Evolutionary conservation across 257 asterid species (phyloP).

Genomic region (Solanum lycopersicoides): DNA sequence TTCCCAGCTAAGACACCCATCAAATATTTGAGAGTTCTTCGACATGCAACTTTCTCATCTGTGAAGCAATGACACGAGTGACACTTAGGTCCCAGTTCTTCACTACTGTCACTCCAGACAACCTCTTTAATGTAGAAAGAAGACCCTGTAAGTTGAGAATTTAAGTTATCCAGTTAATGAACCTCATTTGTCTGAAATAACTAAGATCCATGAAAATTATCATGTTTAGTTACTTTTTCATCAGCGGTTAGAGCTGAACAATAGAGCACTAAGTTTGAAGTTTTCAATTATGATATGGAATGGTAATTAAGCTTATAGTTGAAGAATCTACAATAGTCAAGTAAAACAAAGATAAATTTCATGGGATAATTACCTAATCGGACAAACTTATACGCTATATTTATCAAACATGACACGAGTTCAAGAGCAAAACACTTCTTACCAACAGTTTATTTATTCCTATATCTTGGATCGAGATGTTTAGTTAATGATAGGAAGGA

Average conservation of each 20-base stretch:
- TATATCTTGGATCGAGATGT: background rate
- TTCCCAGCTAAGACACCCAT: slow-evolving; percentile 91
- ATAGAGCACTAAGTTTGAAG: slow-evolving; percentile 38
- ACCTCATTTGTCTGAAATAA: background rate
- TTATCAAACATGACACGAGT: background rate
- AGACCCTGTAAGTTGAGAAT: slow-evolving; percentile 34
- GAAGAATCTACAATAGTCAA: background rate
- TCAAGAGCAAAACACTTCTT: background rate
- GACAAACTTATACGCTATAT: too few species aligned
- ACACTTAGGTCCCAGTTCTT: slow-evolving; percentile 73
- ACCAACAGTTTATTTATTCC: background rate
- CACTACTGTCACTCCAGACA: slow-evolving; percentile 38
- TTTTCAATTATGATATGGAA: background rate
- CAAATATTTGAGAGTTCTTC: slow-evolving; percentile 76
- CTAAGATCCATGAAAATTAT: background rate
- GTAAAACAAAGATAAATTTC: background rate
- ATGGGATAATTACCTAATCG: background rate
- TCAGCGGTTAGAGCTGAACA: slow-evolving; percentile 58
- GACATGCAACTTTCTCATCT: slow-evolving; percentile 74
- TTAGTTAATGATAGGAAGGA: background rate
- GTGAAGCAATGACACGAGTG: slow-evolving; percentile 83
- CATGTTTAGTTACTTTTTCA: slow-evolving; percentile 51
- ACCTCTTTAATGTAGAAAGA: slow-evolving; percentile 36
- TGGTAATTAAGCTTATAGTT: background rate
- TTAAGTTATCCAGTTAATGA: background rate